Percentiles rank a stretch among this genome's conserved stretches.
Conservation (phyloP, 2,329 filamentous ascomycete species). For the Aspergillus sp. region DNA sequence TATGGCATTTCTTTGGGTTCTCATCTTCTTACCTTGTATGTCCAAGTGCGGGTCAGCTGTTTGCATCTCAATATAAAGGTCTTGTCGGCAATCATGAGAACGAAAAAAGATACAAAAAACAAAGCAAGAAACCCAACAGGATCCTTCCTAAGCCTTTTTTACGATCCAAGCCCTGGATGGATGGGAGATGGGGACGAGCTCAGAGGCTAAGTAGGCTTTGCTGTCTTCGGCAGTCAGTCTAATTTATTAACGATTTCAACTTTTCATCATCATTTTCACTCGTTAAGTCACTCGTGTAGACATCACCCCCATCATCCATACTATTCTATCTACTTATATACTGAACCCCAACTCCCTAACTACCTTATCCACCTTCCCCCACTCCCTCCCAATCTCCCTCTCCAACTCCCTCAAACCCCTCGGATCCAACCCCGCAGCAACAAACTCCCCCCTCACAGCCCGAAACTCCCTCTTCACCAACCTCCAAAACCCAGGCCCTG, state of each 20-base stretch:
- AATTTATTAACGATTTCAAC: slow-evolving; percentile 26
- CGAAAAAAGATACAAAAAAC: not conserved
- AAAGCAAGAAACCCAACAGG: slow-evolving; percentile 9
- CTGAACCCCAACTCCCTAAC: slow-evolving; percentile 22
- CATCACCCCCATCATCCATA: too few species aligned
- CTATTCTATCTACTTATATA: not conserved
- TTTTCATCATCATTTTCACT: slow-evolving; percentile 1
- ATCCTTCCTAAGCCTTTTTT: slow-evolving; percentile 12
- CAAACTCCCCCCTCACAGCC: slow-evolving; percentile 31
- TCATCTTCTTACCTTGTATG: slow-evolving; percentile 38
- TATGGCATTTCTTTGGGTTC: slow-evolving; percentile 28
- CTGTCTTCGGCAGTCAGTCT: slow-evolving; percentile 19
- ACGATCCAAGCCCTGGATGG: slow-evolving; percentile 13
- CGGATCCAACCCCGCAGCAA: slow-evolving; percentile 29
- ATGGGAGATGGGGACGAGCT: not conserved
- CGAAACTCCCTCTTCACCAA: slow-evolving; percentile 28
- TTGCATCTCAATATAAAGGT: slow-evolving; percentile 44
- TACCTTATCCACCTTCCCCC: slow-evolving; percentile 51
- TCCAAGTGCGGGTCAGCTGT: slow-evolving; percentile 42
- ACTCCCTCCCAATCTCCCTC: slow-evolving; percentile 41
- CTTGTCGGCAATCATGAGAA: slow-evolving; percentile 37
- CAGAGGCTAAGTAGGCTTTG: slow-evolving; percentile 11
- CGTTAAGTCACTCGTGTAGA: not conserved
- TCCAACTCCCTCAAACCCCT: slow-evolving; percentile 18
- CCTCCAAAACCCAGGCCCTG: slow-evolving; percentile 33